These are phyloP conservation scores for Ophioceras dolichostomum DNA, from an alignment of 2,329 filamentous ascomycete species.

Conservation along the genomic window DNA sequence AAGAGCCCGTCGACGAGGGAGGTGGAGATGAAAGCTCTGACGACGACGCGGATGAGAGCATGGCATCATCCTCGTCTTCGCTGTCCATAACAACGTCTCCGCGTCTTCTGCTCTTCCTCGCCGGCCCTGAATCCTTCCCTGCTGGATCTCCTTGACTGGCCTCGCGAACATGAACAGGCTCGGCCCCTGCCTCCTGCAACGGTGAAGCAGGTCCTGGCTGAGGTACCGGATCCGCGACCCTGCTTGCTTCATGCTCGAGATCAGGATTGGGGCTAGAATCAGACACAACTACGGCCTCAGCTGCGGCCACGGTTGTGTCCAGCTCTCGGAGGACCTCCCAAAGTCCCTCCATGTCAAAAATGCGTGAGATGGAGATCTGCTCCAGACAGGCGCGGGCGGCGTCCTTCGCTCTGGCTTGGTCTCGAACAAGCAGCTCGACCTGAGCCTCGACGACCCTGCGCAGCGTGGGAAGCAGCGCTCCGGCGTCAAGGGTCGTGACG, in stretches of 20 bases:
- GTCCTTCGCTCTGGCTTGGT: conserved; percentile 12
- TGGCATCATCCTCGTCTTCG: conserved; percentile 25
- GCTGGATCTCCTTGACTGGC: no score
- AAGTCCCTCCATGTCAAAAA: conserved; percentile 47
- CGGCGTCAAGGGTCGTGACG: conserved; percentile 33
- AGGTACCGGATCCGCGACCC: conserved; percentile 14
- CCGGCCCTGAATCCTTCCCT: no score
- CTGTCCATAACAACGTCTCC: conserved; percentile 28
- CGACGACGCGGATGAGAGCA: not conserved
- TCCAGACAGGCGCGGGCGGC: conserved; percentile 25
- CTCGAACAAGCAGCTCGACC: no score
- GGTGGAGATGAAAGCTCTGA: conserved; percentile 1
- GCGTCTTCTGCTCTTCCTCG: no score
- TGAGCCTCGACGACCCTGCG: conserved; percentile 26
- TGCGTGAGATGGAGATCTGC: conserved; percentile 37
- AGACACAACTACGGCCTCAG: no score
- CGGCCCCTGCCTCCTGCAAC: not conserved
- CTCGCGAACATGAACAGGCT: no score
- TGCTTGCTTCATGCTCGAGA: no score
- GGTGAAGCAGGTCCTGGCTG: not conserved
- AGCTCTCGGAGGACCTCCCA: conserved; percentile 45
- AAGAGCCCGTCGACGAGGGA: not conserved
- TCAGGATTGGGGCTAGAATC: no score
- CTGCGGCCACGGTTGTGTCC: no score
- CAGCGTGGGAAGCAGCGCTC: conserved; percentile 26